Conservation (phyloP, 2,329 filamentous ascomycete species). For the Beauveria sp. region DNA sequence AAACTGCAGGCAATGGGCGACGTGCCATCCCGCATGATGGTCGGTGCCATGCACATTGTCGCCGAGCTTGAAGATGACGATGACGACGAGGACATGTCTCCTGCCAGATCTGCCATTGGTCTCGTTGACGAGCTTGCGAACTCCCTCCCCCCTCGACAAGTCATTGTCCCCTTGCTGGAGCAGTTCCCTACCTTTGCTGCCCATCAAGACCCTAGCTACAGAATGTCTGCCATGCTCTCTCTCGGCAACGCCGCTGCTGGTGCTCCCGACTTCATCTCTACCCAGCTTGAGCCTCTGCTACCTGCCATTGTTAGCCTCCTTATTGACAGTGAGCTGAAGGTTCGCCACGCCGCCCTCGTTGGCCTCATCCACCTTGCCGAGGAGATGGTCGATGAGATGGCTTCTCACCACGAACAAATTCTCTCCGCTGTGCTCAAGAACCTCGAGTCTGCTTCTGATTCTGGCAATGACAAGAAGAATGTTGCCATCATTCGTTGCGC, state of each 20-base stretch:
- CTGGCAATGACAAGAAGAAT: slow-evolving; percentile 64
- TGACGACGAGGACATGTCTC: slow-evolving; percentile 70
- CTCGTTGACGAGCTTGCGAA: slow-evolving; percentile 84
- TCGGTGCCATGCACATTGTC: slow-evolving; percentile 80
- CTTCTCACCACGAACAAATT: slow-evolving; percentile 74
- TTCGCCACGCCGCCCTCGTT: slow-evolving; percentile 80
- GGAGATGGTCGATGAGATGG: slow-evolving; percentile 85
- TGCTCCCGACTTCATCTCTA: slow-evolving; percentile 93
- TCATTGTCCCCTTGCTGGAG: slow-evolving; percentile 85
- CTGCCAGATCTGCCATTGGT: slow-evolving; percentile 75
- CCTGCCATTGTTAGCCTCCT: slow-evolving; percentile 78
- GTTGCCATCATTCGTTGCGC: slow-evolving; percentile 82
- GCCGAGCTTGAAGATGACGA: slow-evolving; percentile 78
- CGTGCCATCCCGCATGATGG: slow-evolving; percentile 78
- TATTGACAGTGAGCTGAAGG: slow-evolving; percentile 73
- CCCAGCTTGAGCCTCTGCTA: slow-evolving; percentile 79
- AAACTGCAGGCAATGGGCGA: slow-evolving; percentile 85
- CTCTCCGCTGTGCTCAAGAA: slow-evolving; percentile 83
- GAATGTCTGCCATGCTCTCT: slow-evolving; percentile 84
- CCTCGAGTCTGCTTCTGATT: slow-evolving; percentile 69
- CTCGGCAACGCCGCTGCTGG: slow-evolving; percentile 94
- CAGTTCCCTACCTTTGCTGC: slow-evolving; percentile 76
- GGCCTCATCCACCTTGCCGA: slow-evolving; percentile 86
- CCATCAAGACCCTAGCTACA: slow-evolving; percentile 65
- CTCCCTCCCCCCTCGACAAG: slow-evolving; percentile 85